Evolutionary conservation across 495 filamentous ascomycete species (phyloP).

Genomic region (Parachaetomium inaequale): DNA sequence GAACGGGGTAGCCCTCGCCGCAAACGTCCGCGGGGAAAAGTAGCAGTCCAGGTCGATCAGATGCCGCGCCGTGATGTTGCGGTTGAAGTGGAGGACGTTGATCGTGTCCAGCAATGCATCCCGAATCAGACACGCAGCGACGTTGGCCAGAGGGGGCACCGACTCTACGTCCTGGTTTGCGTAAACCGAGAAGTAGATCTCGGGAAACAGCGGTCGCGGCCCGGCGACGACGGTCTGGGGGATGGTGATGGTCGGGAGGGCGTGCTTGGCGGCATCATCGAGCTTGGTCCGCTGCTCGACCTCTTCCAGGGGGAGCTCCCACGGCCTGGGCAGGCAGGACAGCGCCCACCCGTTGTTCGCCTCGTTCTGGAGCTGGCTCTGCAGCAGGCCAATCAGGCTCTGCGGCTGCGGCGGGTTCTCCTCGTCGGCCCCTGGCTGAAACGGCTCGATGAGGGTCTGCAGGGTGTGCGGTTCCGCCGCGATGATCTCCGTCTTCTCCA

Average conservation of each 20-base stretch:
- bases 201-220: slow-evolving; percentile 74
- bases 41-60: slow-evolving; percentile 94
- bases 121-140: slow-evolving; percentile 75
- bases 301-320: slow-evolving; percentile 56
- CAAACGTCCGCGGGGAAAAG: slow-evolving; percentile 81
- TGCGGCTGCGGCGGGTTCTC: slow-evolving; percentile 38
- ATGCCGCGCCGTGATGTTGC: slow-evolving; percentile 78
- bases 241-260: slow-evolving; percentile 68
- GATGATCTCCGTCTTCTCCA: slow-evolving; percentile 91
- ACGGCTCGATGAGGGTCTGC: slow-evolving; percentile 80
- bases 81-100: slow-evolving; percentile 89
- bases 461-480: slow-evolving; percentile 77
- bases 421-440: slow-evolving; percentile 52
- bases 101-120: slow-evolving; percentile 91
- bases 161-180: slow-evolving; percentile 86
- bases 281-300: slow-evolving; percentile 53
- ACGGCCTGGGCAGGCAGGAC: slow-evolving; percentile 78
- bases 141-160: slow-evolving; percentile 70
- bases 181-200: slow-evolving; percentile 91
- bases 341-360: slow-evolving; percentile 67
- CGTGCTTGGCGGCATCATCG: slow-evolving; percentile 61
- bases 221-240: slow-evolving; percentile 73
- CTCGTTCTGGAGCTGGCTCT: slow-evolving; percentile 76
- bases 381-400: slow-evolving; percentile 79
- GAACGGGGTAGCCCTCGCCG: slow-evolving; percentile 87